Evolutionary conservation across 805 yeast species (phyloP).

Genomic region (Candida loeiensis): DNA sequence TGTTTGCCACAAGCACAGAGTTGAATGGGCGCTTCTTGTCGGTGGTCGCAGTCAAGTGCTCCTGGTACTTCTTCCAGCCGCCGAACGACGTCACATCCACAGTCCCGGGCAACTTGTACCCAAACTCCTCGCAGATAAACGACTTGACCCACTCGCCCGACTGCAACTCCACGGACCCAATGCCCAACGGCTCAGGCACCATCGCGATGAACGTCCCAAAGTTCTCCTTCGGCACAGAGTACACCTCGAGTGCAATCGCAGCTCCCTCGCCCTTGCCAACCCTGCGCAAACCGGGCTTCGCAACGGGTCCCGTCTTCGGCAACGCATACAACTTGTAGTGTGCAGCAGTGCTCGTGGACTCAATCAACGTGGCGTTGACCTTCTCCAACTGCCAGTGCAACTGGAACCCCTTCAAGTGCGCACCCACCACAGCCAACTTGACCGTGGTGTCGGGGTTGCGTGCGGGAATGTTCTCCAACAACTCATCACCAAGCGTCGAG

Average conservation of each 20-base stretch:
- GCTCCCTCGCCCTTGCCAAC: conserved; percentile 46
- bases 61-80: conserved; percentile 76
- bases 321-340: conserved; percentile 78
- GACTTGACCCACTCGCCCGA: conserved; percentile 86
- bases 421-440: conserved; percentile 92
- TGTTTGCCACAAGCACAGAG: conserved; percentile 88
- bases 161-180: conserved; percentile 84
- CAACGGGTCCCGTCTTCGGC: conserved; percentile 74
- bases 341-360: conserved; percentile 64
- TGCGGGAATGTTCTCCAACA: conserved; percentile 44
- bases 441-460: conserved; percentile 43
- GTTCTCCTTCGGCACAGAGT: conserved; percentile 70
- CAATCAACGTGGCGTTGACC: conserved; percentile 69
- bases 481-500: conserved; percentile 42
- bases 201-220: conserved; percentile 82
- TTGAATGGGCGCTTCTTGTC: conserved; percentile 52
- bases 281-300: conserved; percentile 87
- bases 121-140: conserved; percentile 89
- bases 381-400: conserved; percentile 91
- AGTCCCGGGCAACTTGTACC: conserved; percentile 70
- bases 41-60: conserved; percentile 27
- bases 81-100: conserved; percentile 82
- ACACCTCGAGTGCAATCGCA: conserved; percentile 72
- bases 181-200: conserved; percentile 95
- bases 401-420: conserved; percentile 85